phyloP scores from a whole-genome alignment of 2,329 filamentous ascomycete genomes.

The Thelonectria olida region DNA sequence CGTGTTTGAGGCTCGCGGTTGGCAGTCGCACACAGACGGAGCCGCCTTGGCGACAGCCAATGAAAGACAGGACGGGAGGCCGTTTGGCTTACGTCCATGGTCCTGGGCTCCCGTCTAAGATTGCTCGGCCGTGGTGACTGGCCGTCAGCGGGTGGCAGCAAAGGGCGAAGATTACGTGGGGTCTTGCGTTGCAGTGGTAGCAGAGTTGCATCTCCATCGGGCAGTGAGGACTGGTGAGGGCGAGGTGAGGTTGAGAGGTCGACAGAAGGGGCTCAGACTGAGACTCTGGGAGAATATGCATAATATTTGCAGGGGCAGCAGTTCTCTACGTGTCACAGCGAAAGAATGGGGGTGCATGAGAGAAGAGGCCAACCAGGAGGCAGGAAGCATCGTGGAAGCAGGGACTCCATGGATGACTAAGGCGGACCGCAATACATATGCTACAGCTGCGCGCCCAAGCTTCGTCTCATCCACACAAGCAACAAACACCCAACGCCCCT shows the following conservation, averaged over 20 bases:
- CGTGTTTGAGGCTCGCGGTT: conserved; percentile 13
- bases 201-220: background rate
- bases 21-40: conserved; percentile 9
- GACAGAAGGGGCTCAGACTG: too few species aligned
- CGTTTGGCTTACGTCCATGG: conserved; percentile 16
- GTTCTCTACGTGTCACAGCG: conserved; percentile 17
- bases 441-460: conserved; percentile 26
- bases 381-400: background rate
- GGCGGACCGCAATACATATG: conserved; percentile 13
- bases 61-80: background rate
- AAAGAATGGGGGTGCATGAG: conserved; percentile 5
- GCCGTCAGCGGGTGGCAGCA: too few species aligned
- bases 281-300: conserved; percentile 17
- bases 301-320: conserved; percentile 25
- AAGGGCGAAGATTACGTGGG: too few species aligned
- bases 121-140: too few species aligned
- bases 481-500: background rate
- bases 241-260: background rate
- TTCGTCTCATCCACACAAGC: conserved; percentile 25
- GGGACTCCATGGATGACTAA: conserved; percentile 12
- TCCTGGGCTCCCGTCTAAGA: too few species aligned
- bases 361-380: background rate
- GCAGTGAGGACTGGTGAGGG: background rate
- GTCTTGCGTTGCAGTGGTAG: background rate
- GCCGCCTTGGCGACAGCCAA: conserved; percentile 8